Percentiles rank a stretch among this genome's conserved stretches.
phyloP scores from a whole-genome alignment of 1,284 basidiomycete genomes.

The Microbotryum scabiosae region DNA sequence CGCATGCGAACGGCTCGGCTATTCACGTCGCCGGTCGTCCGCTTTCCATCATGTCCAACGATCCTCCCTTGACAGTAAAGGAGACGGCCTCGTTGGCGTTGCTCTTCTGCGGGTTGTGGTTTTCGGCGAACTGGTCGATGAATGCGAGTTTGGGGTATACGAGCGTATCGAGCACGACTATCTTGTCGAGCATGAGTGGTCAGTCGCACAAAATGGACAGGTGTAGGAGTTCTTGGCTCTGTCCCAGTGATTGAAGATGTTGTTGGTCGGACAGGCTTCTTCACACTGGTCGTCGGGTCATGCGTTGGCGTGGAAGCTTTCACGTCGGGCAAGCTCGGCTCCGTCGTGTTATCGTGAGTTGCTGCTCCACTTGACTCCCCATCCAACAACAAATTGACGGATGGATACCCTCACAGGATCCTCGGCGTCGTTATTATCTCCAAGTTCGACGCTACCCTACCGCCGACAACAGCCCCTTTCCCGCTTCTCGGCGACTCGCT shows the following conservation, averaged over 20 bases:
- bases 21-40: slow-evolving; percentile 16
- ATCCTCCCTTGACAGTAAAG: slow-evolving; percentile 47
- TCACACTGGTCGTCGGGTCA: slow-evolving; percentile 80
- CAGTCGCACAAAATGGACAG: slow-evolving; percentile 35
- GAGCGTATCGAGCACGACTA: slow-evolving; percentile 81
- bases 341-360: slow-evolving; percentile 67
- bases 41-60: slow-evolving; percentile 10
- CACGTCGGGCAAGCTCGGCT: slow-evolving; percentile 63
- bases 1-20: neutral
- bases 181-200: slow-evolving; percentile 82
- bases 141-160: slow-evolving; percentile 76
- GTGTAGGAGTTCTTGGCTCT: too few relatives aligned
- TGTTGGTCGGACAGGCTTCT: too few relatives aligned
- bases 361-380: neutral
- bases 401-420: slow-evolving; percentile 51
- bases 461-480: slow-evolving; percentile 45
- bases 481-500: slow-evolving; percentile 64
- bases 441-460: slow-evolving; percentile 40
- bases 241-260: too few relatives aligned
- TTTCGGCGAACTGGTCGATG: slow-evolving; percentile 80
- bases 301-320: slow-evolving; percentile 73
- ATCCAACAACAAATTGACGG: slow-evolving; percentile 1
- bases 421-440: slow-evolving; percentile 75
- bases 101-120: slow-evolving; percentile 55
- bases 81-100: slow-evolving; percentile 71